Evolutionary conservation across 768 basidiomycete genomes (phyloP), one percentile per base, ranked within the genome.

Genomic region (Solioccasus polychromus): DNA sequence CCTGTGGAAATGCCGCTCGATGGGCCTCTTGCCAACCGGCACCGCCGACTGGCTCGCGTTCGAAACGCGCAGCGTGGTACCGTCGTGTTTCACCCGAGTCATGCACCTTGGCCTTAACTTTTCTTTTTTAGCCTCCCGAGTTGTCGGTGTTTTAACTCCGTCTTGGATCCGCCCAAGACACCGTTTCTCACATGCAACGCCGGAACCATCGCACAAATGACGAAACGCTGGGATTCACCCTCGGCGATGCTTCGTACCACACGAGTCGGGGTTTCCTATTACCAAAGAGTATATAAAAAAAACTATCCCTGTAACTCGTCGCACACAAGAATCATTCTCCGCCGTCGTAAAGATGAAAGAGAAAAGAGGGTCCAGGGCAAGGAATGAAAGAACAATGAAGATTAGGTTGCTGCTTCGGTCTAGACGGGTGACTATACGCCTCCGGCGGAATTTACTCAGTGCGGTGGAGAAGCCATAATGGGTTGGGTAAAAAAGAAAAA

Each of bases 11-110:
- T 95, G 92, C 67, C 81, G 82, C 25, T 79, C 85, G 0, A 93
- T 97, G 92, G 93, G 93, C 0, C 71, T 97, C 42, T 68, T 97
- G 15, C 93, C 93, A 0, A 86, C 82, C 2, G 92, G 94, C 2
- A 89, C 92, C 0, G 92, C 87, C 2, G 94, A 97, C 68, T 97
- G 93, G 92, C 70, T 95, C 41, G 92, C 90, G 12, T 97, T 97
- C 54, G 93, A 95, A 71, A 85, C 81, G 2, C 72, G 93, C 55
- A 82, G 81, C 28, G 42, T 64, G 58, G 88, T 92, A 19, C 9
- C 12, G 0, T 5, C 8, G 5, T 15, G 31, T 32, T 32, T 32
- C 31, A 9, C 14, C n/a, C n/a, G 31, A 31, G 11, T 15, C 11
- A 15, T 9, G 11, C 14, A 12, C 30, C 11, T 31, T 31, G 8